Evolutionary conservation across 2,329 filamentous ascomycete species (phyloP).

Genomic region (Fusarium sterilihyphosum): DNA sequence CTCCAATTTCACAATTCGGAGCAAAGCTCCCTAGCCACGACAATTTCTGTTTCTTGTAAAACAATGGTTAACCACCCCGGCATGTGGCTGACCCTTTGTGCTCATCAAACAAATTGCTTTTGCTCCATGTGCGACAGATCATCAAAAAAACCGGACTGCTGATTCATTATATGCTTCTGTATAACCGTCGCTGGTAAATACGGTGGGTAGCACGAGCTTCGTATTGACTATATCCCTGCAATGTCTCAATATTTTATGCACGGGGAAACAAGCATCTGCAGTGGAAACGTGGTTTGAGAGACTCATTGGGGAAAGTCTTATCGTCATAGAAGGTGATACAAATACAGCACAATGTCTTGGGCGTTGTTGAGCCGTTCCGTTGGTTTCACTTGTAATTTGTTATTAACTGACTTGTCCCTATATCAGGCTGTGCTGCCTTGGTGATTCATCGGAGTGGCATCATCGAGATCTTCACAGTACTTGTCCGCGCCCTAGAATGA

Average conservation of each 20-base stretch:
- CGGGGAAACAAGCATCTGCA: slow-evolving; percentile 5
- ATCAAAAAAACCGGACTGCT: not conserved
- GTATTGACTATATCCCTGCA: slow-evolving; percentile 7
- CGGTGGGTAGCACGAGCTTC: not conserved
- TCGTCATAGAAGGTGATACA: slow-evolving; percentile 20
- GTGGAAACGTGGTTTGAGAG: not conserved
- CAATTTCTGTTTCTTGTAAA: not conserved
- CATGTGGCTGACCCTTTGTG: slow-evolving; percentile 2
- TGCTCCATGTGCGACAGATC: not conserved
- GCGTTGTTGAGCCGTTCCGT: not conserved
- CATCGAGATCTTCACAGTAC: not conserved
- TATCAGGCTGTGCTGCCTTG: not conserved
- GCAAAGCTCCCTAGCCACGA: not conserved
- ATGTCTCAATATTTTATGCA: slow-evolving; percentile 1
- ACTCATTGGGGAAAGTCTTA: not conserved
- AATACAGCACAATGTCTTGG: not conserved
- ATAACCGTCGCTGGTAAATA: not conserved
- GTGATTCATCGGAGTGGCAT: not conserved
- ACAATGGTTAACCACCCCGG: not conserved
- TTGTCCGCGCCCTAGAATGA: not conserved
- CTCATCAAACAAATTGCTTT: slow-evolving; percentile 7
- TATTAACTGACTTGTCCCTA: not conserved
- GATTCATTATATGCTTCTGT: slow-evolving; percentile 8
- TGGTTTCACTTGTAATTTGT: slow-evolving; percentile 14
- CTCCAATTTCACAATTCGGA: not conserved